These are phyloP conservation scores for Arctium lappa DNA, from an alignment of 129 eudicot genomes.

Conservation along the genomic window DNA sequence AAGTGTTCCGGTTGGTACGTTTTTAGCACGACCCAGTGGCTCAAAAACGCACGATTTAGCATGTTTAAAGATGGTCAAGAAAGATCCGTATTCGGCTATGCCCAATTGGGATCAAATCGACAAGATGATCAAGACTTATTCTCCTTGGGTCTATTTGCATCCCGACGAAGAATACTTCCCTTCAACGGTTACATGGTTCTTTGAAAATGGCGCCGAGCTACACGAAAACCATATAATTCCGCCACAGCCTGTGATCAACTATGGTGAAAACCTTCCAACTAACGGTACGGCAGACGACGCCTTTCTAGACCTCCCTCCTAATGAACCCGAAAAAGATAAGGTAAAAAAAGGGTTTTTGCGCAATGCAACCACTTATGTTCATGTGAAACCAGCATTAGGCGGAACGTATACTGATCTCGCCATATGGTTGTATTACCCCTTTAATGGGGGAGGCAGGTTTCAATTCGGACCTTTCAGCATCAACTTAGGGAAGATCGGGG, in stretches of 20 bases:
- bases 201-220: conserved; percentile 31
- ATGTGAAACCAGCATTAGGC: conserved; percentile 32
- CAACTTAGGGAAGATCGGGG: conserved; percentile 30
- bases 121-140: conserved; percentile 21
- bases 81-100: conserved; percentile 18
- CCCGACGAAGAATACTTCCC: conserved; percentile 38
- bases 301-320: conserved; percentile 37
- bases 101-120: conserved; percentile 29
- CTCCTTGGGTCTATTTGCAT: conserved; percentile 37
- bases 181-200: conserved; percentile 39
- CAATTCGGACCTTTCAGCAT: conserved; percentile 33
- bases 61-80: conserved; percentile 28
- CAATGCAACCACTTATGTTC: conserved; percentile 21
- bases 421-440: conserved; percentile 54
- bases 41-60: neutral
- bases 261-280: conserved; percentile 35
- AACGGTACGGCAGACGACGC: conserved; percentile 25
- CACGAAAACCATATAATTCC: conserved; percentile 8
- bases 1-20: conserved; percentile 36
- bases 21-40: conserved; percentile 12
- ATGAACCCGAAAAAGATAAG: conserved; percentile 2
- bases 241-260: neutral
- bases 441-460: conserved; percentile 42
- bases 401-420: conserved; percentile 39
- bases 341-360: conserved; percentile 28